A percentile compares a stretch with the other conserved stretches of the same genome.
Evolutionary conservation across 2,329 filamentous ascomycete genomes (phyloP).

Genomic region (Truncatella angustata): DNA sequence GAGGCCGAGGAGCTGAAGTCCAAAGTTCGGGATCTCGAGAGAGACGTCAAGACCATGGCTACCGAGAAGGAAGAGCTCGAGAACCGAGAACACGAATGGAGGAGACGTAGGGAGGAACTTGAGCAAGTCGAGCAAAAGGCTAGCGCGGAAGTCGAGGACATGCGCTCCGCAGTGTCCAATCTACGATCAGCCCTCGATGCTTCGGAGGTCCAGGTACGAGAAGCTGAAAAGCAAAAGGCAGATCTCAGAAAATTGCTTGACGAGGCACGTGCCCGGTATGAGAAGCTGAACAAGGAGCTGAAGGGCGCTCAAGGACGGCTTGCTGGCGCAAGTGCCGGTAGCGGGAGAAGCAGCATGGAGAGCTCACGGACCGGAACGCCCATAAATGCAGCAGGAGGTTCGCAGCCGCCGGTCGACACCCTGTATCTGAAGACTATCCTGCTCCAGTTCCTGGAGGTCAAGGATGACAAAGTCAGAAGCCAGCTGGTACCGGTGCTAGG

Average conservation of each 20-base stretch:
- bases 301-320: slow-evolving; percentile 52
- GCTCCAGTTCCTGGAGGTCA: slow-evolving; percentile 78
- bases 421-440: slow-evolving; percentile 79
- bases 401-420: slow-evolving; percentile 37
- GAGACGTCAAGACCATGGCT: slow-evolving; percentile 66
- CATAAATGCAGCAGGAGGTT: slow-evolving; percentile 20
- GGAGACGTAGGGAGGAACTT: slow-evolving; percentile 70
- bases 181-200: slow-evolving; percentile 81
- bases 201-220: slow-evolving; percentile 78
- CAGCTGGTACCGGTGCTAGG: slow-evolving; percentile 77
- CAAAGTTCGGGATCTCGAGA: slow-evolving; percentile 78
- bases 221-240: slow-evolving; percentile 77
- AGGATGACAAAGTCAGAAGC: slow-evolving; percentile 71
- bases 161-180: slow-evolving; percentile 72
- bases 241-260: slow-evolving; percentile 76
- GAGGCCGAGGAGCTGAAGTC: slow-evolving; percentile 85
- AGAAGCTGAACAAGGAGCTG: slow-evolving; percentile 72
- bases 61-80: slow-evolving; percentile 79
- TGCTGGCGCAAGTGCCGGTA: slow-evolving; percentile 18
- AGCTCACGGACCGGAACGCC: slow-evolving; percentile 44
- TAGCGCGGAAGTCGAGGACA: slow-evolving; percentile 70
- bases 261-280: slow-evolving; percentile 72
- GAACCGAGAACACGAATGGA: slow-evolving; percentile 70
- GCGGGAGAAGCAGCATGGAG: slow-evolving; percentile 42
- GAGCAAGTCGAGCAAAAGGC: slow-evolving; percentile 69